These are phyloP conservation scores for Sporisorium exsertum DNA, from an alignment of 1,284 basidiomycete genomes.

Conservation along the genomic window DNA sequence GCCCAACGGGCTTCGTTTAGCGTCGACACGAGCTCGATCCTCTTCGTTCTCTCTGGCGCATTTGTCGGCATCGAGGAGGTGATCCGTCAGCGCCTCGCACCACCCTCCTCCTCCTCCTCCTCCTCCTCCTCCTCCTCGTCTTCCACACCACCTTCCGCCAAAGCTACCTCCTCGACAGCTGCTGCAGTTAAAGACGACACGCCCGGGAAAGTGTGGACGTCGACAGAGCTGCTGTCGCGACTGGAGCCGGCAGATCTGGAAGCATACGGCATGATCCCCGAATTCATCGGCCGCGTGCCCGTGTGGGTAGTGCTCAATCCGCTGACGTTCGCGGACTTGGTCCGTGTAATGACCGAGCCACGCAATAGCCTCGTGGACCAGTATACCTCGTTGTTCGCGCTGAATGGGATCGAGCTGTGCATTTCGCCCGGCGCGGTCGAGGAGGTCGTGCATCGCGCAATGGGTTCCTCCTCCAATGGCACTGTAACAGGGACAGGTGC, in stretches of 20 bases:
- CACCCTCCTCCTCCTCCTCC: background rate
- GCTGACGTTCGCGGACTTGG: conserved; percentile 79
- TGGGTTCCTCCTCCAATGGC: conserved; percentile 8
- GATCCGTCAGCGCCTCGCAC: conserved; percentile 56
- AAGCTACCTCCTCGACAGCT: background rate
- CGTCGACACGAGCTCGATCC: conserved; percentile 78
- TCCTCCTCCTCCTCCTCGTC: background rate
- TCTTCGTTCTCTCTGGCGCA: conserved; percentile 77
- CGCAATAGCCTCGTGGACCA: conserved; percentile 89
- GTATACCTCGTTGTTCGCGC: conserved; percentile 81
- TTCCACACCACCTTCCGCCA: too few species aligned
- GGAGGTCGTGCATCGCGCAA: conserved; percentile 69
- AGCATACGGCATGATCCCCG: conserved; percentile 92
- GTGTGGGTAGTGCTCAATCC: conserved; percentile 85
- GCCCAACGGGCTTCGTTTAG: conserved; percentile 75
- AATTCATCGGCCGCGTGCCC: conserved; percentile 87
- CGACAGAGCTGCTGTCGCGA: conserved; percentile 16
- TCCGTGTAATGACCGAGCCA: conserved; percentile 90
- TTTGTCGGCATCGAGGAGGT: conserved; percentile 91
- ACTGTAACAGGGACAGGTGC: too few species aligned
- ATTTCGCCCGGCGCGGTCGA: conserved; percentile 15
- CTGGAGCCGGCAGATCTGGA: conserved; percentile 75
- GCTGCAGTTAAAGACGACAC: background rate
- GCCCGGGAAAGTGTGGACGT: background rate
- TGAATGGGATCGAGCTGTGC: conserved; percentile 57